phyloP scores from a whole-genome alignment of 1,284 basidiomycete species.

The Testicularia cyperi region DNA sequence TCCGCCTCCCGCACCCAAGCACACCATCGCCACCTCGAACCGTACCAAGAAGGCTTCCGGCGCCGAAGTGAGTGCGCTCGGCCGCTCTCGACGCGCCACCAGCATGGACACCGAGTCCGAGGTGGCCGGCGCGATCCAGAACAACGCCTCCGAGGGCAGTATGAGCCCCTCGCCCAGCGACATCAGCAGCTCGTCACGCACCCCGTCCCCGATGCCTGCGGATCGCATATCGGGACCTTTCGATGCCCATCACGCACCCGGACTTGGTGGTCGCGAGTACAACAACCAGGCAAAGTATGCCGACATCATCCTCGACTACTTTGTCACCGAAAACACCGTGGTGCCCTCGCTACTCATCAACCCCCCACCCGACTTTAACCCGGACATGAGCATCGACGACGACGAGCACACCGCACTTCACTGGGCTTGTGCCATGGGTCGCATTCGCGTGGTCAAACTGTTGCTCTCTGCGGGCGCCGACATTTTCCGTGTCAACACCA shows the following conservation, averaged over 20 bases:
- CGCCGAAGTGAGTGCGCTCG: slow-evolving; percentile 44
- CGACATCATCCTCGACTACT: slow-evolving; percentile 96
- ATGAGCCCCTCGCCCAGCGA: slow-evolving; percentile 83
- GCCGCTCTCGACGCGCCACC: slow-evolving; percentile 48
- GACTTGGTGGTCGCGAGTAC: slow-evolving; percentile 19
- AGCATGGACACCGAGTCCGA: slow-evolving; percentile 57
- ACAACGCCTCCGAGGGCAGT: slow-evolving; percentile 64
- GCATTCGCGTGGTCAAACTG: slow-evolving; percentile 92
- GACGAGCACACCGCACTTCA: slow-evolving; percentile 96
- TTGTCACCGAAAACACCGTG: slow-evolving; percentile 94
- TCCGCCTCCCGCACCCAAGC: slow-evolving; percentile 96
- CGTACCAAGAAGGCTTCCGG: slow-evolving; percentile 51
- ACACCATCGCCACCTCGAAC: slow-evolving; percentile 65
- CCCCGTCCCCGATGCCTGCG: slow-evolving; percentile 71
- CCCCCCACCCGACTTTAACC: slow-evolving; percentile 89
- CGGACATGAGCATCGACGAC: slow-evolving; percentile 96
- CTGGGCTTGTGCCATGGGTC: slow-evolving; percentile 99
- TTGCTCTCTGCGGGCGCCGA: slow-evolving; percentile 91
- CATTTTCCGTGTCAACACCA: slow-evolving; percentile 94
- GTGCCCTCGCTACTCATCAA: slow-evolving; percentile 84
- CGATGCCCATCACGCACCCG: slow-evolving; percentile 12
- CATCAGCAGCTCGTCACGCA: slow-evolving; percentile 80
- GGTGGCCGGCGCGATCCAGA: slow-evolving; percentile 28
- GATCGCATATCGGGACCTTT: slow-evolving; percentile 36
- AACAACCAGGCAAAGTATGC: slow-evolving; percentile 67